Evolutionary conservation across 441 rosid genomes (phyloP).

Genomic region (Theobroma grandiflorum): DNA sequence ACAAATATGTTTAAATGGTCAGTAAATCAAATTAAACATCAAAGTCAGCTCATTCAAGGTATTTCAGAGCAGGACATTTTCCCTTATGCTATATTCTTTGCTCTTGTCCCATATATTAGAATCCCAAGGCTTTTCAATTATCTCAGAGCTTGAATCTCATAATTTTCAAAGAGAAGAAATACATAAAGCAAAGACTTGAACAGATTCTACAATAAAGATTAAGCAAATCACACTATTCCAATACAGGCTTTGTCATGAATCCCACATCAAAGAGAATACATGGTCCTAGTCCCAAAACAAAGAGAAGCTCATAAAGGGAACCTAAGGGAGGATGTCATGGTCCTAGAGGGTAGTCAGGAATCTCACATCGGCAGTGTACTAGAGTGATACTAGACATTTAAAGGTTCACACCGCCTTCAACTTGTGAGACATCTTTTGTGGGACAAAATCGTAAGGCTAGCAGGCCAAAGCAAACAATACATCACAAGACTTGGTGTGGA

Average conservation of each 20-base stretch:
- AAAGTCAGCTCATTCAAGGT: neutral
- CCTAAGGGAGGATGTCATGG: too few species aligned
- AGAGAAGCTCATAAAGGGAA: too few species aligned
- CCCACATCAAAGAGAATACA: too few species aligned
- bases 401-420: too few species aligned
- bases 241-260: neutral
- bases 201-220: neutral
- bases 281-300: too few species aligned
- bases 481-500: too few species aligned
- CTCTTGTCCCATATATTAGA: neutral
- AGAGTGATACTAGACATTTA: too few species aligned
- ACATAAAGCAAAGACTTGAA: neutral
- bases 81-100: neutral
- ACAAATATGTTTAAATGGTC: neutral
- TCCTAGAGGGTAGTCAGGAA: too few species aligned
- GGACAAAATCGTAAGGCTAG: too few species aligned
- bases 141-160: neutral
- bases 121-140: neutral
- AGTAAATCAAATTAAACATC: constrained; percentile 6
- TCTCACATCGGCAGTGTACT: too few species aligned
- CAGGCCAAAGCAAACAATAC: too few species aligned
- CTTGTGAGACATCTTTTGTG: too few species aligned
- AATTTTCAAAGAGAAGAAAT: neutral
- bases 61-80: neutral
- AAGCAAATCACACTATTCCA: neutral